Base-by-base conservation (phyloP, 176 grass and related monocot genomes). In the Oryza meyeriana region DNA sequence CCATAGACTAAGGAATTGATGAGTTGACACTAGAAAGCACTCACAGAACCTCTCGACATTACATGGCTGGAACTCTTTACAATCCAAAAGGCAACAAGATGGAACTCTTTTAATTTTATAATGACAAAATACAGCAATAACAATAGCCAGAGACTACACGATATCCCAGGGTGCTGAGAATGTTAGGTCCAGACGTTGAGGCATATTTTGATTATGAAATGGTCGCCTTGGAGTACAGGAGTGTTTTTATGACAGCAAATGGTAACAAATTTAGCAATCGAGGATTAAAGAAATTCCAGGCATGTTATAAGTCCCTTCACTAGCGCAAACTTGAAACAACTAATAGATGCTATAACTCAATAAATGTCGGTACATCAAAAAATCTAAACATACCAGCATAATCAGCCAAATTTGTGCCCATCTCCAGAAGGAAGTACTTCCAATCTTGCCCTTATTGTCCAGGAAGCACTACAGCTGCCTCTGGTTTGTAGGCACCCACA, bases 111-210 rank as follows among this genome's bases (percentile, higher is more conserved):
- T 72, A 62, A 83, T 59, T 80, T 28, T 10, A 84, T 59, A 72
- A 28, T 39, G 1, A 71, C 61, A 40, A 76, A 33, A 77, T 16
- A n/a, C 13, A 35, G 2, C 29, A 66, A 66, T 25, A 17, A 12
- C 8, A 18, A 58, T 58, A 58, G 7, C 22, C 12, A n/a, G 52
- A 52, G 18, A 41, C 44, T 58, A n/a, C 81, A 94, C 77, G 75
- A 80, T 78, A 82, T 91, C 90, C 95, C 58, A 72, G 88, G 33
- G 34, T 64, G 28, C 76, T 86, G 17, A 81, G 76, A 65, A 12
- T 18, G 48, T 64, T 94, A 79, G 80, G 74, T 79, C 77, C 57
- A 90, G 90, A 95, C 52, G 83, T 31, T 62, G 88, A 85, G 8
- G 82, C 74, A 78, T 63, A 90, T 87, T 91, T 98, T 52, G 48